phyloP scores from a whole-genome alignment of 208 protist genomes.

The Trypanosoma congolense region DNA sequence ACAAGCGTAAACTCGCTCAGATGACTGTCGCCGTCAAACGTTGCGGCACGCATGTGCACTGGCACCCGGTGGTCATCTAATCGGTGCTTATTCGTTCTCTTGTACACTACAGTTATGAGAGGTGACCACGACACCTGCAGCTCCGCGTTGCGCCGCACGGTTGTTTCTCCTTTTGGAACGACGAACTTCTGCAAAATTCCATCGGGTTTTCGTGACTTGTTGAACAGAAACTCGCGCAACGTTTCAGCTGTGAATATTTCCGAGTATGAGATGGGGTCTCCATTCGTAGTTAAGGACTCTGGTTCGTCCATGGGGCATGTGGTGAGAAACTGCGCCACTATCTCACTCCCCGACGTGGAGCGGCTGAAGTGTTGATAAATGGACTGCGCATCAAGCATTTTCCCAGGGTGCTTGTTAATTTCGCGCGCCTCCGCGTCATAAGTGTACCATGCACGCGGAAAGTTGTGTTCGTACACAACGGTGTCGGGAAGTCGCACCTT shows the following conservation, averaged over 20 bases:
- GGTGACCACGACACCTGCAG: conserved; percentile 88
- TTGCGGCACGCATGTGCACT: conserved; percentile 51
- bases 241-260: conserved; percentile 80
- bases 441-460: conserved; percentile 88
- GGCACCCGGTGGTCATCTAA: conserved; percentile 59
- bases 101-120: conserved; percentile 77
- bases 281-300: conserved; percentile 22
- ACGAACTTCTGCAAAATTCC: conserved; percentile 90
- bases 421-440: conserved; percentile 79
- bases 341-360: conserved; percentile 34
- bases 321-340: conserved; percentile 87
- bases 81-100: conserved; percentile 68
- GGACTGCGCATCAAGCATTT: conserved; percentile 81
- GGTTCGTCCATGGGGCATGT: conserved; percentile 41
- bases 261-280: conserved; percentile 64
- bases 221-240: conserved; percentile 79
- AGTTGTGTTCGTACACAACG: conserved; percentile 92
- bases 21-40: conserved; percentile 82
- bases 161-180: conserved; percentile 72
- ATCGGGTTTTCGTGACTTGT: conserved; percentile 72
- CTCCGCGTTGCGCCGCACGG: conserved; percentile 64
- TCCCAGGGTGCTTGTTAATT: conserved; percentile 73
- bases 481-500: conserved; percentile 76
- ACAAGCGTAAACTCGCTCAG: conserved; percentile 76
- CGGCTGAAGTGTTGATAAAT: conserved; percentile 73